Conservation (phyloP, 495 filamentous ascomycete genomes). For the Hyaloscypha bicolor region DNA sequence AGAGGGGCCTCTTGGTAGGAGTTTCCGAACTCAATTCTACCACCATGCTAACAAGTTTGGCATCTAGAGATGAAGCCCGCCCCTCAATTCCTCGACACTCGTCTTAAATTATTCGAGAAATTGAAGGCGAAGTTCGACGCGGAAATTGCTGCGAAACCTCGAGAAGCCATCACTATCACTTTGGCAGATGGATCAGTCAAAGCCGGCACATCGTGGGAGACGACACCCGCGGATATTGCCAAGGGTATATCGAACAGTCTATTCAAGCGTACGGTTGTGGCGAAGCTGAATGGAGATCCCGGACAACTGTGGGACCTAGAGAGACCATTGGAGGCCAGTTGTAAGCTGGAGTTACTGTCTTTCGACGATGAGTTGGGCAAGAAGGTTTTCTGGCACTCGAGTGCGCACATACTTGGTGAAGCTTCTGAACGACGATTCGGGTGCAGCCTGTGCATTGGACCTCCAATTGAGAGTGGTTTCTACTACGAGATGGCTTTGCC, state of each 20-base stretch:
- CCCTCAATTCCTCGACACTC: slow-evolving; percentile 78
- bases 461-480: slow-evolving; percentile 90
- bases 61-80: slow-evolving; percentile 62
- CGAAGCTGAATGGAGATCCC: slow-evolving; percentile 71
- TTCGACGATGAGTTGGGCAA: slow-evolving; percentile 85
- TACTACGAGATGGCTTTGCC: slow-evolving; percentile 97
- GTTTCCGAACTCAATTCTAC: neutral
- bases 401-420: slow-evolving; percentile 92
- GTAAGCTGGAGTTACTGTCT: slow-evolving; percentile 75
- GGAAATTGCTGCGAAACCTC: slow-evolving; percentile 65
- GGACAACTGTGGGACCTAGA: slow-evolving; percentile 85
- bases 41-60: too few relatives aligned
- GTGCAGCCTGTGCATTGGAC: slow-evolving; percentile 90
- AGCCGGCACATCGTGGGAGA: slow-evolving; percentile 70
- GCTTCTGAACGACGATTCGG: slow-evolving; percentile 86
- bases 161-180: slow-evolving; percentile 67
- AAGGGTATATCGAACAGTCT: slow-evolving; percentile 68
- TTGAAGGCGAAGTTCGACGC: slow-evolving; percentile 81
- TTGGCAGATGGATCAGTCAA: slow-evolving; percentile 63
- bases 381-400: slow-evolving; percentile 91
- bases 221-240: slow-evolving; percentile 67
- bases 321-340: slow-evolving; percentile 80
- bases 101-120: slow-evolving; percentile 84
- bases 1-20: slow-evolving; percentile 19
- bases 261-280: slow-evolving; percentile 76